phyloP scores from a whole-genome alignment of 805 yeast genomes.

The Ascoidea rubescens region DNA sequence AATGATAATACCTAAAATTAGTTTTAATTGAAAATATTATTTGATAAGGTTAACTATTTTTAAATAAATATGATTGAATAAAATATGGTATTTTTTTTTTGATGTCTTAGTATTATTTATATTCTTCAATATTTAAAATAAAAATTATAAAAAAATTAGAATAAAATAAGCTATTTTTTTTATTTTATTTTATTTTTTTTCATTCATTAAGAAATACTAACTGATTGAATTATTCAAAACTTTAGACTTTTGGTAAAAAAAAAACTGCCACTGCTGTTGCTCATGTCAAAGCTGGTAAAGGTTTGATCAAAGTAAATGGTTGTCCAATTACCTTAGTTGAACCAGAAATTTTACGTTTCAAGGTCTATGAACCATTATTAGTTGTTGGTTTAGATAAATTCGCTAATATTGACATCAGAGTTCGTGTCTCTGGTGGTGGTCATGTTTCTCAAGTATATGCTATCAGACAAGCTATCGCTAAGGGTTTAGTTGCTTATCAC shows the following conservation, averaged over 20 bases:
- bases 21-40: too few species aligned
- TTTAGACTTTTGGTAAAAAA: constrained; percentile 98
- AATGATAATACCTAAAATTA: too few species aligned
- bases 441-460: constrained; percentile 99
- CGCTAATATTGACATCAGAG: constrained; percentile 97
- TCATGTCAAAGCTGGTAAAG: constrained; percentile 98
- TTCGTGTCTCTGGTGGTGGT: constrained; percentile 99
- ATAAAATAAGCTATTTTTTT: neutral
- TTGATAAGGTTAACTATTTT: too few species aligned
- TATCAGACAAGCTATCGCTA: constrained; percentile 99
- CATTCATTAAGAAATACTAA: neutral
- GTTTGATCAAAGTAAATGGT: constrained; percentile 98
- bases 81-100: too few species aligned
- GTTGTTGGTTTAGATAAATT: constrained; percentile 98
- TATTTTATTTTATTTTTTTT: neutral
- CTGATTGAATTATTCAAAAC: constrained; percentile 3
- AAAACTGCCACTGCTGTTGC: constrained; percentile 99
- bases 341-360: constrained; percentile 98
- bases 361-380: constrained; percentile 98
- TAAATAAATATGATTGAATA: too few species aligned
- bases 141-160: neutral
- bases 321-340: constrained; percentile 97
- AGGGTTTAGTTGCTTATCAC: constrained; percentile 99
- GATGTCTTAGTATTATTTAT: too few species aligned
- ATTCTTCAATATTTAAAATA: constrained; percentile 2